Evolutionary conservation across 306 rosid species (phyloP), one percentile per base, ranked within the genome.

Genomic region (Cucumis sativus): DNA sequence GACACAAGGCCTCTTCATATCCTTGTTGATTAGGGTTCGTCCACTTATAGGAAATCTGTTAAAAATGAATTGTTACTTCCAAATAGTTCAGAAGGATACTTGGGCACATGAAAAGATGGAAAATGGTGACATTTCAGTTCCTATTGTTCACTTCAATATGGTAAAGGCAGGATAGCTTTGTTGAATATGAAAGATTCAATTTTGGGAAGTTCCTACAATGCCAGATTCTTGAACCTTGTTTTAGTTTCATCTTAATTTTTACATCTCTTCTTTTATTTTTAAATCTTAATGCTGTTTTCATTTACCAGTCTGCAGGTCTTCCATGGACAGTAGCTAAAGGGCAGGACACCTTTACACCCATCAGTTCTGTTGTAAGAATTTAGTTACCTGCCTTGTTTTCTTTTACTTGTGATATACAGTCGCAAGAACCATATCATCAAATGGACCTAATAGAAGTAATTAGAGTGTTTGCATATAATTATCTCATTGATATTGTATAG

Each of bases 301-400:
- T 56, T 56, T 69, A 20, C 40, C 85, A 94, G 98, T 90, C 98
- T 88, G 96, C 95, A 88, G 97, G 97, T 82, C 97, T 91, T 90
- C 98, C 98, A 80, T 94, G 98, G 98, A 85, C 87, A 52, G 54
- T 90, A 60, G 94, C 98, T 18, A 94, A 94, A 80, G 97, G 97
- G 84, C 96, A 90, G 88, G 98, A 92, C 80, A 94, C 97, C 56
- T 94, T 94, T 86, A 94, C 98, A 8, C 98, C 98, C 76, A 93
- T 93, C 70, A 87, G 98, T 83, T 89, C 88, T 28, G 83, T 88
- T 84, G 88, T 88, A 83, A 80, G 95, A 82, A 63, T 54, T 28
- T 51, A 25, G 51, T 16, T 23, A 14, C 58, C 8, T 68, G 37
- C 35, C 67, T 33, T 59, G 23, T 74, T 58, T 23, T 33, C 65